Evolutionary conservation across 1,139 yeast species (phyloP).

Genomic region (Debaryomyces robertsiae): DNA sequence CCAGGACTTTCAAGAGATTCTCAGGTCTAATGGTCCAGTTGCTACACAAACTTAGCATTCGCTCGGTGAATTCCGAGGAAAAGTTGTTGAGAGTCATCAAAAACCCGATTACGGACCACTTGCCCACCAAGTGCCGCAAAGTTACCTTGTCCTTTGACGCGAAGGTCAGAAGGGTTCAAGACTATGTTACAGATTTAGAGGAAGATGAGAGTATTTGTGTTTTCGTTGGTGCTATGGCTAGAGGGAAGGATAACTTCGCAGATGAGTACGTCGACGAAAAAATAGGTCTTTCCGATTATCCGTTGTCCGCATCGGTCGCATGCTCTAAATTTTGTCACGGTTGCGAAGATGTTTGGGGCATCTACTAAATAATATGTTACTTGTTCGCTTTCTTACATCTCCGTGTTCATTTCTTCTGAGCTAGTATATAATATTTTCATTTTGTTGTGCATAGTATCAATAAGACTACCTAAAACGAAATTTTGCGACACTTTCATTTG

Average conservation of each 20-base stretch:
- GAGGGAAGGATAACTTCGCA: constrained; percentile 96
- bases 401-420: constrained; percentile 11
- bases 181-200: constrained; percentile 77
- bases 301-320: constrained; percentile 96
- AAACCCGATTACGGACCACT: constrained; percentile 94
- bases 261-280: constrained; percentile 97
- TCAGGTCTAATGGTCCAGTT: constrained; percentile 97
- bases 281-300: constrained; percentile 92
- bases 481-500: constrained; percentile 7
- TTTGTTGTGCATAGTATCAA: constrained; percentile 4
- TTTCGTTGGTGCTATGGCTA: constrained; percentile 98
- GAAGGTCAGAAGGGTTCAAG: constrained; percentile 83
- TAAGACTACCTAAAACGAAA: constrained; percentile 1
- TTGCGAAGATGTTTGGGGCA: constrained; percentile 97
- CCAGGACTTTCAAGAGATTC: constrained; percentile 96
- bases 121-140: constrained; percentile 94
- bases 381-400: constrained; percentile 3
- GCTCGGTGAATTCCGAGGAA: constrained; percentile 94
- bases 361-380: constrained; percentile 41
- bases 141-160: constrained; percentile 95
- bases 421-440: constrained; percentile 7
- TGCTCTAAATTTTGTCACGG: constrained; percentile 98
- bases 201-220: constrained; percentile 95
- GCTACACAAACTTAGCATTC: constrained; percentile 85
- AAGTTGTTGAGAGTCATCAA: constrained; percentile 90